Conservation (phyloP, 2,329 filamentous ascomycete genomes). For the Talaromyces pinophilus region DNA sequence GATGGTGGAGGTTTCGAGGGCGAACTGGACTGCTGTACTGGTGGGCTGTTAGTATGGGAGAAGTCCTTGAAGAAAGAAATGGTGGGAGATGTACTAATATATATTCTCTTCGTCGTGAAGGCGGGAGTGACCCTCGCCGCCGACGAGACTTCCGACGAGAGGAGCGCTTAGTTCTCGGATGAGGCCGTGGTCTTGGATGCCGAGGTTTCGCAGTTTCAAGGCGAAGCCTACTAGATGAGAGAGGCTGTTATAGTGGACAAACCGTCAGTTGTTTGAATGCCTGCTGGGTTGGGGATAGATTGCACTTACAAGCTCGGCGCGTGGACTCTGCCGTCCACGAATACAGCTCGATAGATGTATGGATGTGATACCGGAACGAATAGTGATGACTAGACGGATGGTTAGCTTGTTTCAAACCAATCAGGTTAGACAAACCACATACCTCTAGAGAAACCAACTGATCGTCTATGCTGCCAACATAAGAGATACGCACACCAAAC, state of each 20-base stretch:
- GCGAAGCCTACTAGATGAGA: conserved; percentile 90
- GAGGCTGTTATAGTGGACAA: conserved; percentile 52
- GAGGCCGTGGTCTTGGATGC: conserved; percentile 87
- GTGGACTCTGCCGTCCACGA: conserved; percentile 89
- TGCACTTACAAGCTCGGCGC: conserved; percentile 75
- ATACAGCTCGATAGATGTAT: conserved; percentile 92
- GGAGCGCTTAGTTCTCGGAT: conserved; percentile 86
- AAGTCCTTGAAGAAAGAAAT: neutral
- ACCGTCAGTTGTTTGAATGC: conserved; percentile 16
- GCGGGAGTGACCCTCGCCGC: conserved; percentile 88
- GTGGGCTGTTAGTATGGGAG: neutral
- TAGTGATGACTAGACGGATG: conserved; percentile 65
- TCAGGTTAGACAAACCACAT: conserved; percentile 31
- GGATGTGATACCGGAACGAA: conserved; percentile 85
- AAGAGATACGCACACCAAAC: conserved; percentile 80
- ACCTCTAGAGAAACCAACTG: conserved; percentile 92
- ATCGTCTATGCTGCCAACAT: conserved; percentile 93
- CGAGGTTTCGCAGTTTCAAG: conserved; percentile 89
- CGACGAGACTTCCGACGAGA: conserved; percentile 86
- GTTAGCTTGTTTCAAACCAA: conserved; percentile 26
- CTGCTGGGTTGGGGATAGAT: neutral
- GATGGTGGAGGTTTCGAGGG: conserved; percentile 68
- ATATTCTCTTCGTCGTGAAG: conserved; percentile 88
- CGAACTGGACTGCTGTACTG: conserved; percentile 69
- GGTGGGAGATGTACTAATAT: conserved; percentile 62